Percentiles rank a stretch among this genome's conserved stretches.
phyloP scores from a whole-genome alignment of 75 land plant genomes.

The Azolla pinnata region DNA sequence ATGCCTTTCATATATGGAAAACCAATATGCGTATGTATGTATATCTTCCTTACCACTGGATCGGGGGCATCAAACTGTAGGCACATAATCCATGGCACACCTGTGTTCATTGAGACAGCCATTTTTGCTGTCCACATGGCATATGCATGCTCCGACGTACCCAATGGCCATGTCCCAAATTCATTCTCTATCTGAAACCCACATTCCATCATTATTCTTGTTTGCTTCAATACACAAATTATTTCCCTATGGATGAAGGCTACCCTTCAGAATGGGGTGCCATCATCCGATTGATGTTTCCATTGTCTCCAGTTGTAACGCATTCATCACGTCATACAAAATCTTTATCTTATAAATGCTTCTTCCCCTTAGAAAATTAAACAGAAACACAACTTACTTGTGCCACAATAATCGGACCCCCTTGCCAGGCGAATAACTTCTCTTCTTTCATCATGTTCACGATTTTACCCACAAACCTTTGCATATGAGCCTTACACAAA shows the following conservation, averaged over 20 bases:
- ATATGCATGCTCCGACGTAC: conserved; percentile 68
- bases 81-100: conserved; percentile 94
- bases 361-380: no score
- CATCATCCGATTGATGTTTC: no score
- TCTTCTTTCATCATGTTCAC: conserved; percentile 72
- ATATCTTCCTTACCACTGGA: conserved; percentile 46
- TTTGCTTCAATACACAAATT: no score
- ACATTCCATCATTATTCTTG: no score
- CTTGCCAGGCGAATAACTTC: conserved; percentile 75
- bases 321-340: no score
- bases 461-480: conserved; percentile 57
- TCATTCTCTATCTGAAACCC: conserved; percentile 67
- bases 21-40: no score
- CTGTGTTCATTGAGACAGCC: conserved; percentile 67
- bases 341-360: no score
- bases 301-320: no score
- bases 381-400: conserved; percentile 57
- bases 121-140: conserved; percentile 73
- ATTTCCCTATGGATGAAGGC: no score
- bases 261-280: no score
- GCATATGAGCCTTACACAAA: conserved; percentile 70
- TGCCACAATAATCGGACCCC: conserved; percentile 77
- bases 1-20: no score
- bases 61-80: conserved; percentile 77
- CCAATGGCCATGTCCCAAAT: conserved; percentile 44